phyloP scores from a whole-genome alignment of 2,329 filamentous ascomycete genomes.

The Blastomyces parvus region DNA sequence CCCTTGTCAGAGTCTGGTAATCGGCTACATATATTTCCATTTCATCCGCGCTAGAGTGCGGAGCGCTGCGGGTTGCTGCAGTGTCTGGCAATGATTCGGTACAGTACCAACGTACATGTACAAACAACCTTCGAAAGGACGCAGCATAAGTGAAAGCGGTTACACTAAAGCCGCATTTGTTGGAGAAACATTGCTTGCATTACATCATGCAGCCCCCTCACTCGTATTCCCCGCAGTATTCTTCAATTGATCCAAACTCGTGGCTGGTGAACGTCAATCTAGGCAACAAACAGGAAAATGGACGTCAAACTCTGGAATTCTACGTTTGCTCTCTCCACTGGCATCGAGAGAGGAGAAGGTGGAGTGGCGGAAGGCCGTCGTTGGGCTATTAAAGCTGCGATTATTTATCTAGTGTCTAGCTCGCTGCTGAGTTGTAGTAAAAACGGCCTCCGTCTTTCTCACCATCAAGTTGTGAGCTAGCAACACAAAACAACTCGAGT shows the following conservation, averaged over 20 bases:
- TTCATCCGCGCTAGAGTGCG: neutral
- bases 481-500: neutral
- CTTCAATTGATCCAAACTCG: neutral
- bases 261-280: neutral
- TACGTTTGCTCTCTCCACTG: neutral
- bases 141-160: neutral
- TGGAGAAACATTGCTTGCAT: neutral
- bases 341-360: neutral
- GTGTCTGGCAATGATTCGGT: neutral
- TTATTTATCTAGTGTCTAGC: neutral
- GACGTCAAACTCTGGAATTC: neutral
- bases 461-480: neutral
- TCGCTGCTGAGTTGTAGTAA: neutral
- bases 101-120: no score
- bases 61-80: neutral
- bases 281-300: neutral
- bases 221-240: neutral
- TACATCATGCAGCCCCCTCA: neutral
- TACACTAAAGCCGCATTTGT: neutral
- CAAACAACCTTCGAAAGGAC: neutral
- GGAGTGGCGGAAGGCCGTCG: neutral
- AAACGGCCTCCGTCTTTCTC: neutral
- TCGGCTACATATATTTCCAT: neutral
- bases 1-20: neutral
- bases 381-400: neutral